Percentiles rank a stretch among this genome's conserved stretches.
phyloP scores from a whole-genome alignment of 78 protist genomes.

The Andalucia godoyi region DNA sequence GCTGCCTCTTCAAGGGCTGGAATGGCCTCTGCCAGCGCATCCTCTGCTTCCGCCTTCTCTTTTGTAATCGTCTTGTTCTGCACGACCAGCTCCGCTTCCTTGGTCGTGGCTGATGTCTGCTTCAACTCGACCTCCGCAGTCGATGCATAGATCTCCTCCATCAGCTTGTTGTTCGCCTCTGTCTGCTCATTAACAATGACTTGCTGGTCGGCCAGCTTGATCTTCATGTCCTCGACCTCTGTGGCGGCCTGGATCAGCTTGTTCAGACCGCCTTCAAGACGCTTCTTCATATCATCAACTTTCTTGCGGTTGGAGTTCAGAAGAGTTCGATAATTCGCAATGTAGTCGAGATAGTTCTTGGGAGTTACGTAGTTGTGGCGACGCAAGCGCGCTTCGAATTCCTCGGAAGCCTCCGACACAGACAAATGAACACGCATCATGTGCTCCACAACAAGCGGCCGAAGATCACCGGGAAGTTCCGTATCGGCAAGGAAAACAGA shows the following conservation, averaged over 20 bases:
- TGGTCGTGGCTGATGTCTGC: conserved; percentile 12
- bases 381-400: conserved; percentile 30
- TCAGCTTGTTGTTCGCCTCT: conserved; percentile 24
- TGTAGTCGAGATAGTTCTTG: conserved; percentile 81
- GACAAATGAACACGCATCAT: conserved; percentile 50
- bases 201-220: conserved; percentile 23
- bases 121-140: conserved; percentile 15
- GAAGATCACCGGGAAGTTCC: not conserved
- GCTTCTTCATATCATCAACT: conserved; percentile 2
- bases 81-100: conserved; percentile 34
- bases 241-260: conserved; percentile 50
- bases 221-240: conserved; percentile 43
- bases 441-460: conserved; percentile 41
- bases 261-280: conserved; percentile 62
- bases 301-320: conserved; percentile 19
- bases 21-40: conserved; percentile 56
- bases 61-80: not conserved
- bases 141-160: conserved; percentile 6
- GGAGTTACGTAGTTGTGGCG: conserved; percentile 76
- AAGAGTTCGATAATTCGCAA: conserved; percentile 40
- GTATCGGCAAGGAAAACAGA: conserved; percentile 12
- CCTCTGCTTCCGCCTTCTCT: conserved; percentile 62
- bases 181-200: conserved; percentile 28
- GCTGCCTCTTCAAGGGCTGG: conserved; percentile 70
- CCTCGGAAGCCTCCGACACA: not conserved